Percentiles rank a stretch among this genome's conserved stretches.
Evolutionary conservation across 768 basidiomycete genomes (phyloP).

Genomic region (Mycena capillaripes): DNA sequence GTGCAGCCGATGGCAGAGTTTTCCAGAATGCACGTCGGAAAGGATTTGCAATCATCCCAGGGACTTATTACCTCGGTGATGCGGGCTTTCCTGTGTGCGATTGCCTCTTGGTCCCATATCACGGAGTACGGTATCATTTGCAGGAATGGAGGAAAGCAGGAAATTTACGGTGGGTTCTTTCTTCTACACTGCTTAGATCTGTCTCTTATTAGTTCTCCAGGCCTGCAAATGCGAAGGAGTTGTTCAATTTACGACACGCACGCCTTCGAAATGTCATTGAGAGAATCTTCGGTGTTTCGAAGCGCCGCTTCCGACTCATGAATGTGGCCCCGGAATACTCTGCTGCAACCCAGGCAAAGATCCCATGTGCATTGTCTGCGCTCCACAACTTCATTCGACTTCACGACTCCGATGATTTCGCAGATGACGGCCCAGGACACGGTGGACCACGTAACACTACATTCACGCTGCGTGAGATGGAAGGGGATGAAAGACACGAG

Average conservation of each 20-base stretch:
- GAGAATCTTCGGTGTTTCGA: neutral
- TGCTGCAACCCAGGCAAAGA: neutral
- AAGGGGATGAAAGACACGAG: neutral
- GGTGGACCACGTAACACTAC: neutral
- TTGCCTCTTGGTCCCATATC: slow-evolving; percentile 45
- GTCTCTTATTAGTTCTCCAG: neutral
- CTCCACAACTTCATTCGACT: slow-evolving; percentile 1
- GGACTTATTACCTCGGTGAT: slow-evolving; percentile 41
- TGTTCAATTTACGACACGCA: neutral
- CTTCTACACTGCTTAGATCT: neutral
- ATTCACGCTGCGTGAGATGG: neutral
- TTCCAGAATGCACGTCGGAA: slow-evolving; percentile 41
- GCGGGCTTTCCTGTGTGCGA: slow-evolving; percentile 43
- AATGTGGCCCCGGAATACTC: neutral
- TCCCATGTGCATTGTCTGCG: neutral
- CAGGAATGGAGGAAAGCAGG: slow-evolving; percentile 38
- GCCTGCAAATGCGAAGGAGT: neutral
- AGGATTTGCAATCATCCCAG: slow-evolving; percentile 37
- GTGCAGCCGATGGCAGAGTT: slow-evolving; percentile 46
- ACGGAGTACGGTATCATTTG: slow-evolving; percentile 43
- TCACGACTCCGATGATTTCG: neutral
- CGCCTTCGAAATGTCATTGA: neutral
- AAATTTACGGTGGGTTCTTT: slow-evolving; percentile 5
- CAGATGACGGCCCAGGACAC: neutral
- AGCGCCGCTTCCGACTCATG: neutral